Conservation (phyloP, 2,329 filamentous ascomycete species). For the Diaporthe citri region DNA sequence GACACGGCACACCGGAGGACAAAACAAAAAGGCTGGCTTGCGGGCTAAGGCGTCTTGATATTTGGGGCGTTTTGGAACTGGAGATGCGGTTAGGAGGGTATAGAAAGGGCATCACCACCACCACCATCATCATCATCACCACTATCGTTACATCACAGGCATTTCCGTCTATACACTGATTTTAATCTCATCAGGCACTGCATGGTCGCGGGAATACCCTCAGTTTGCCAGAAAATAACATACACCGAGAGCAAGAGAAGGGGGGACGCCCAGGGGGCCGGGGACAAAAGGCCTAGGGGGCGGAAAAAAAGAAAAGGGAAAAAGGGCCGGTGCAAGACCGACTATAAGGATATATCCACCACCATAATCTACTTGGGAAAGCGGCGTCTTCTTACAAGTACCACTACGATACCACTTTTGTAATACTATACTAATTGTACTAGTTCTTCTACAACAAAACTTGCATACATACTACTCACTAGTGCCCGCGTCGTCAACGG, state of each 20-base stretch:
- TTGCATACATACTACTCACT: background rate
- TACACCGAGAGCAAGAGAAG: background rate
- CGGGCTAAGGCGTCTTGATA: constrained; percentile 14
- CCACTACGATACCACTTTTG: constrained; percentile 8
- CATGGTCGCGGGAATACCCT: constrained; percentile 24
- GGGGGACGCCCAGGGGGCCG: background rate
- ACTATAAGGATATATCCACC: constrained; percentile 2
- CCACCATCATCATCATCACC: background rate
- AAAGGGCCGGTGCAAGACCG: background rate
- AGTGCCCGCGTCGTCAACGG: background rate
- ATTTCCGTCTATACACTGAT: constrained; percentile 24
- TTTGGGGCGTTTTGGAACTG: constrained; percentile 24
- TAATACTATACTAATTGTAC: constrained; percentile 30
- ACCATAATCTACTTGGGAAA: constrained; percentile 12
- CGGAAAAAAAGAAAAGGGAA: background rate
- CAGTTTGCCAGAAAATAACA: constrained; percentile 9
- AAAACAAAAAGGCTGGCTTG: background rate
- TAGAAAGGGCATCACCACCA: constrained; percentile 15
- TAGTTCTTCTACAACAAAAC: background rate
- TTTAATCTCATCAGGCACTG: constrained; percentile 18
- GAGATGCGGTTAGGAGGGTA: background rate
- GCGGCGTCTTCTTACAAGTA: constrained; percentile 20
- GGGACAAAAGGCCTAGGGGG: background rate
- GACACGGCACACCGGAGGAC: background rate
- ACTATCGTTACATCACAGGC: constrained; percentile 17